Evolutionary conservation across 257 asterid genomes (phyloP).

Genomic region (Primulina eburnea): DNA sequence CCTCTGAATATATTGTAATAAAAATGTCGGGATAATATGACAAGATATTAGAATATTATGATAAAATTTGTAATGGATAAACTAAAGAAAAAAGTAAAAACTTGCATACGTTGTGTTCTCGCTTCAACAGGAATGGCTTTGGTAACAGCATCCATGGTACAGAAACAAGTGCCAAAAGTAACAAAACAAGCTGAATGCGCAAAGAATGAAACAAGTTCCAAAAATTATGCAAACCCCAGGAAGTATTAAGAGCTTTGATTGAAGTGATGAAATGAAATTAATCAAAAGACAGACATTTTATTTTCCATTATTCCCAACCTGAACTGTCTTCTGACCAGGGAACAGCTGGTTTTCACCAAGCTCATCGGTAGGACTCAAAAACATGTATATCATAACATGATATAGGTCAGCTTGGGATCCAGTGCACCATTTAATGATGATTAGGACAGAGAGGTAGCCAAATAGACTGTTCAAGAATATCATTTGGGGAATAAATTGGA

Average conservation of each 20-base stretch:
- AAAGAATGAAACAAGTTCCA: slow-evolving; percentile 21
- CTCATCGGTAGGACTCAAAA: slow-evolving; percentile 90
- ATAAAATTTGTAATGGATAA: slow-evolving; percentile 10
- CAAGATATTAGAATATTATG: slow-evolving; percentile 9
- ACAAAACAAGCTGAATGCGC: slow-evolving; percentile 59
- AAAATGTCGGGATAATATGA: slow-evolving; percentile 14
- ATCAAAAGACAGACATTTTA: not conserved
- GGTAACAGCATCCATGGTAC: slow-evolving; percentile 99
- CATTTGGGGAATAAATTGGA: slow-evolving; percentile 87
- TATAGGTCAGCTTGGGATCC: slow-evolving; percentile 96
- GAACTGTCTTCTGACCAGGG: slow-evolving; percentile 79
- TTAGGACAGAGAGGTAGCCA: slow-evolving; percentile 86
- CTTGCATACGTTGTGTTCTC: slow-evolving; percentile 62
- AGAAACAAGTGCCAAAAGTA: slow-evolving; percentile 72
- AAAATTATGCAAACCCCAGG: slow-evolving; percentile 7
- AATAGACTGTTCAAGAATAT: slow-evolving; percentile 86
- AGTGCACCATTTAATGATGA: slow-evolving; percentile 89
- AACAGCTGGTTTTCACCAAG: slow-evolving; percentile 94
- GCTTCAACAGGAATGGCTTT: slow-evolving; percentile 81
- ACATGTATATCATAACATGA: slow-evolving; percentile 99
- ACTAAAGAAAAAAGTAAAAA: slow-evolving; percentile 16
- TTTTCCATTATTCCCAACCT: slow-evolving; percentile 43
- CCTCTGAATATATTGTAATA: slow-evolving; percentile 51
- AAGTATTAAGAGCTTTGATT: not conserved
- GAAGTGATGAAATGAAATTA: slow-evolving; percentile 16